Conservation (phyloP, 768 basidiomycete genomes). For the Sutorius australiensis region DNA sequence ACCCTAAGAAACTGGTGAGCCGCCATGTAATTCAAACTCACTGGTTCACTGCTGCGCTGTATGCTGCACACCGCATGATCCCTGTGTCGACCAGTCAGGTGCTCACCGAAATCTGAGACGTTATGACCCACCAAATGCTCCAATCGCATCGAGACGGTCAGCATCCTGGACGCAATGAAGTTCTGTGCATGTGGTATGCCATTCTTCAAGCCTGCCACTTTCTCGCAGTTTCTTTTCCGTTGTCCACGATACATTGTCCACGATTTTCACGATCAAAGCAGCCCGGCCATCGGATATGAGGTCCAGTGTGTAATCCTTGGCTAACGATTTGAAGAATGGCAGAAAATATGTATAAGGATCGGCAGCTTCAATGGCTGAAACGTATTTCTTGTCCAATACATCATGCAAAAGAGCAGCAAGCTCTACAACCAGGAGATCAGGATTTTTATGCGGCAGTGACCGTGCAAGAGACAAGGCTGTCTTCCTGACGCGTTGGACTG, state of each 20-base stretch:
- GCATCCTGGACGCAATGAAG: constrained; percentile 82
- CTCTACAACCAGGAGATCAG: constrained; percentile 76
- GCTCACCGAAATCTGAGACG: not conserved
- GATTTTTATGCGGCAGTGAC: constrained; percentile 38
- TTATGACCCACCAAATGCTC: constrained; percentile 60
- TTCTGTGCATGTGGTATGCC: constrained; percentile 71
- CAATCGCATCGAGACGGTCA: constrained; percentile 75
- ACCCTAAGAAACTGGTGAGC: not conserved
- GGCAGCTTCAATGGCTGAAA: constrained; percentile 48
- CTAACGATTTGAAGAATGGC: constrained; percentile 55
- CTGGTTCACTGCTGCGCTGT: constrained; percentile 52
- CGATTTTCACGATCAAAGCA: constrained; percentile 50
- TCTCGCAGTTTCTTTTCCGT: constrained; percentile 70
- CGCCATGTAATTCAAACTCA: constrained; percentile 18
- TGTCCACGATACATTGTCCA: constrained; percentile 82
- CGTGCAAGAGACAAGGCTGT: constrained; percentile 70
- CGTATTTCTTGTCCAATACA: constrained; percentile 83
- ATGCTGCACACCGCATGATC: constrained; percentile 68
- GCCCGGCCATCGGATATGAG: constrained; percentile 61
- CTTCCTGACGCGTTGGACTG: constrained; percentile 79
- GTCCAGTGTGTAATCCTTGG: constrained; percentile 44
- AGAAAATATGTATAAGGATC: constrained; percentile 66
- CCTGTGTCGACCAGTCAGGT: constrained; percentile 31
- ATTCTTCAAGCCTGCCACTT: constrained; percentile 51
- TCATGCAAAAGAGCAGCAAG: constrained; percentile 88